phyloP scores from a whole-genome alignment of 2,329 filamentous ascomycete species.

The Karstenula rhodostoma region DNA sequence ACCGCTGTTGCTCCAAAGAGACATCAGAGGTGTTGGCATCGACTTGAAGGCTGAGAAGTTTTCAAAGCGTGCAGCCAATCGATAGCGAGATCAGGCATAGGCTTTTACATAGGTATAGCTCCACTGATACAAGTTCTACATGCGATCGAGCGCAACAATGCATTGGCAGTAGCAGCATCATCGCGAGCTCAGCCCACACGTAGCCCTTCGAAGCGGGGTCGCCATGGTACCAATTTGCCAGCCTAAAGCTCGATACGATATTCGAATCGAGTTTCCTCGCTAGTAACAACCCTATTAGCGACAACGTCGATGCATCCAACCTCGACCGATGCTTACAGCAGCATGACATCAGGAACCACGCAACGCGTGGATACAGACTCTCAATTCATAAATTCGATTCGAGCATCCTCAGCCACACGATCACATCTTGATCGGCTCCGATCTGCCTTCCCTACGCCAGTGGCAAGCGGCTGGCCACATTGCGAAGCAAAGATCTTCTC shows the following conservation, averaged over 20 bases:
- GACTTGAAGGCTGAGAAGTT: too few species aligned
- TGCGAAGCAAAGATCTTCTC: background rate
- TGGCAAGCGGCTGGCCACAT: background rate
- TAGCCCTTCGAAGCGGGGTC: background rate
- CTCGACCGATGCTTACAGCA: too few species aligned
- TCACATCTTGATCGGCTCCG: background rate
- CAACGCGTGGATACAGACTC: background rate
- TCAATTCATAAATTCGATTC: background rate
- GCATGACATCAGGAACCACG: background rate
- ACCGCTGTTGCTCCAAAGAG: too few species aligned
- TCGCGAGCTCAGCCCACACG: background rate
- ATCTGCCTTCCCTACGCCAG: background rate
- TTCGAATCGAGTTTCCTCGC: background rate
- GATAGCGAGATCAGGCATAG: too few species aligned
- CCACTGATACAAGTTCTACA: background rate
- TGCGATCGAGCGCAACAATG: background rate
- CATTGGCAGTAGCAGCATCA: background rate
- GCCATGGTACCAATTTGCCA: background rate
- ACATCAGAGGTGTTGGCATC: too few species aligned
- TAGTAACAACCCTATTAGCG: background rate
- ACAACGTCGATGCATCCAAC: background rate
- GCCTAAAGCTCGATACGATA: background rate
- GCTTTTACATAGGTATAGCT: too few species aligned
- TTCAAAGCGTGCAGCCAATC: too few species aligned
- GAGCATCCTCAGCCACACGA: background rate